Base-by-base conservation (phyloP, 768 basidiomycete genomes). In the Termitomyces sp. region DNA sequence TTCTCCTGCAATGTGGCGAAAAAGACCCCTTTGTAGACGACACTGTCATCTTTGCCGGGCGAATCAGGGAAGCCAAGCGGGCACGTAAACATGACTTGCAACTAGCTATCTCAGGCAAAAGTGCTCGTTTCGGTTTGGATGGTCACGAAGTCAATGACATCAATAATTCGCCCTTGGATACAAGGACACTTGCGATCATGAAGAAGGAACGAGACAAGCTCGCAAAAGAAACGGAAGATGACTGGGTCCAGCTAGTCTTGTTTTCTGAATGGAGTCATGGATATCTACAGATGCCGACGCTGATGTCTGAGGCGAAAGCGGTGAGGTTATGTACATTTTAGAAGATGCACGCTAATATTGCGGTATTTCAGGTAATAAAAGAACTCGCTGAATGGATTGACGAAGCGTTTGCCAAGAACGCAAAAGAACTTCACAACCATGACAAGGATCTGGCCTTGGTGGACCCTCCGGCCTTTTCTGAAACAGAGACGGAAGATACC, bases 231-330 rank as follows among this genome's bases (percentile, higher is more conserved):
- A 83, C 78, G 50, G 97, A 98, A 58, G 86, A 91, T 60, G 94
- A 97, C 68, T 95, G 94, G 94, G 93, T 97, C 21, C 88, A 90
- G 68, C 86, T 94, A 78, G 85, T 91, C 61, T 81, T 98, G 55
- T 92, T 96, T 70, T 89, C 91, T 31, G 95, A 95, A 48, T 98
- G 95, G 97, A 93, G 91, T 64, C 94, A 97, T 70, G 96, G 94
- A 38, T 98, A 94, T 74, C 79, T 96, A 64, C 96, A 97, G 75
- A 99, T 99, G 96, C 81, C 88, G 40, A 74, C 82, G 23, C 70
- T 98, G 63, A 90, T 99, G 84, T 75, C 71, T 42, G 94, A 95
- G 64, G 92, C 90, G 15, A 82, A 78, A 66, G 82, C 80, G 55
- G 80, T 79, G 65, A 63, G 78, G 12, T 44, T 5, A 64, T 49